Conservation (phyloP, 2,329 filamentous ascomycete genomes). For the Xylaria sp. region DNA sequence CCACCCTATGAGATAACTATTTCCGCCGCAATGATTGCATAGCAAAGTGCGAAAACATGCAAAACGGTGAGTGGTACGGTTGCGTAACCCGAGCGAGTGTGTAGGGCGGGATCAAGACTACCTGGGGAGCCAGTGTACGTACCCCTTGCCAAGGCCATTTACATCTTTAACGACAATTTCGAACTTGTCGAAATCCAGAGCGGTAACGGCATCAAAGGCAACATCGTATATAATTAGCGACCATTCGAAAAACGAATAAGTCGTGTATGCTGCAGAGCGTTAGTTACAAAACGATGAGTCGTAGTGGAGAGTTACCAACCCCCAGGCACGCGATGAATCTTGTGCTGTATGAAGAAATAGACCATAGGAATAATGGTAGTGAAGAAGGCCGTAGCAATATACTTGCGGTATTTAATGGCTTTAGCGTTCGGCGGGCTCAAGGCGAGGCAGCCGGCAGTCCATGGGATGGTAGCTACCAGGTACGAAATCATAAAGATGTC, state of each 20-base stretch:
- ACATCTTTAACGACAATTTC: conserved; percentile 88
- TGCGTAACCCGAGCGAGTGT: conserved; percentile 39
- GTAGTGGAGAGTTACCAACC: conserved; percentile 61
- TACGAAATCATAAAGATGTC: conserved; percentile 99
- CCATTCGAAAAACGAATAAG: conserved; percentile 98
- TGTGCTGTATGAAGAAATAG: conserved; percentile 99
- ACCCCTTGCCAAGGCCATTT: conserved; percentile 94
- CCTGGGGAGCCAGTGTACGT: conserved; percentile 94
- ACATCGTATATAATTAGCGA: conserved; percentile 92
- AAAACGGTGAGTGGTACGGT: not conserved
- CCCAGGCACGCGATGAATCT: conserved; percentile 90
- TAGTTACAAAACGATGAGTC: conserved; percentile 3
- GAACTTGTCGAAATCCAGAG: conserved; percentile 86
- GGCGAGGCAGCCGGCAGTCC: conserved; percentile 89
- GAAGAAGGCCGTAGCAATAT: conserved; percentile 83
- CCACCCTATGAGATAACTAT: not conserved
- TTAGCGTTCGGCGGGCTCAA: conserved; percentile 83
- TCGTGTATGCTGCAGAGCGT: conserved; percentile 79
- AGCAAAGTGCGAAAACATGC: conserved; percentile 2
- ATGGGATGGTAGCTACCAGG: conserved; percentile 89
- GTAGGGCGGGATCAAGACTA: conserved; percentile 57
- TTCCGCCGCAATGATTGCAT: not conserved
- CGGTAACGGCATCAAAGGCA: conserved; percentile 92
- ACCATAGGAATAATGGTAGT: conserved; percentile 86
- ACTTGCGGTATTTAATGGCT: conserved; percentile 88